Conservation (phyloP, 2,329 filamentous ascomycete genomes). For the Botryotinia convoluta region DNA sequence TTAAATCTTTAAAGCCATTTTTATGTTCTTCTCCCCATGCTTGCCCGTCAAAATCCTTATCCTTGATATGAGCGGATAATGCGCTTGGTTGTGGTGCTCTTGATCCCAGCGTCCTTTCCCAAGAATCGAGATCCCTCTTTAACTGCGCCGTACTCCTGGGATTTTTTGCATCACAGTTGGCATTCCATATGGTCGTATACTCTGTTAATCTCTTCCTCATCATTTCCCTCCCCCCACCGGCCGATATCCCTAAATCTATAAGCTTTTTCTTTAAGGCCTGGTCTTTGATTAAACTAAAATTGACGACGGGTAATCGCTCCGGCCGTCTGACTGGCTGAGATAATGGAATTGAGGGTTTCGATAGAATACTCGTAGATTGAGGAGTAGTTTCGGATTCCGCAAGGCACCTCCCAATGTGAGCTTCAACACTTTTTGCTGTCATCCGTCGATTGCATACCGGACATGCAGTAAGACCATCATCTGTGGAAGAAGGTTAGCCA, state of each 20-base stretch:
- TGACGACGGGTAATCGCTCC: constrained; percentile 65
- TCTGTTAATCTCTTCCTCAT: constrained; percentile 82
- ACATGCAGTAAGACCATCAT: constrained; percentile 69
- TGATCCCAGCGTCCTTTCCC: constrained; percentile 81
- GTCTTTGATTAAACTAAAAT: constrained; percentile 86
- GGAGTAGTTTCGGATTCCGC: constrained; percentile 9
- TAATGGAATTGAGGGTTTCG: constrained; percentile 23
- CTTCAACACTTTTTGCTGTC: constrained; percentile 68
- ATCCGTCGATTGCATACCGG: constrained; percentile 66
- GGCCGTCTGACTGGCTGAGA: constrained; percentile 23
- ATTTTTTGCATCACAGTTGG: constrained; percentile 82
- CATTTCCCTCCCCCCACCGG: constrained; percentile 62
- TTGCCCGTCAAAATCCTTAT: constrained; percentile 82
- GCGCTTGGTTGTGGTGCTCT: constrained; percentile 43
- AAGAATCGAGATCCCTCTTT: constrained; percentile 74
- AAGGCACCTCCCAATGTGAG: constrained; percentile 43
- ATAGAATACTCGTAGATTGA: constrained; percentile 20
- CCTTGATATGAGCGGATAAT: constrained; percentile 60
- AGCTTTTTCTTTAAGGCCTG: constrained; percentile 75
- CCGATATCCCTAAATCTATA: constrained; percentile 73
- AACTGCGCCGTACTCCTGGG: constrained; percentile 71
- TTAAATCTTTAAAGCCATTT: constrained; percentile 73
- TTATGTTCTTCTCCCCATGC: constrained; percentile 74
- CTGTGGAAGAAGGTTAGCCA: constrained; percentile 23
- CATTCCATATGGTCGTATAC: constrained; percentile 95